phyloP scores from a whole-genome alignment of 306 rosid genomes.

The Pterocarpus santalinus region DNA sequence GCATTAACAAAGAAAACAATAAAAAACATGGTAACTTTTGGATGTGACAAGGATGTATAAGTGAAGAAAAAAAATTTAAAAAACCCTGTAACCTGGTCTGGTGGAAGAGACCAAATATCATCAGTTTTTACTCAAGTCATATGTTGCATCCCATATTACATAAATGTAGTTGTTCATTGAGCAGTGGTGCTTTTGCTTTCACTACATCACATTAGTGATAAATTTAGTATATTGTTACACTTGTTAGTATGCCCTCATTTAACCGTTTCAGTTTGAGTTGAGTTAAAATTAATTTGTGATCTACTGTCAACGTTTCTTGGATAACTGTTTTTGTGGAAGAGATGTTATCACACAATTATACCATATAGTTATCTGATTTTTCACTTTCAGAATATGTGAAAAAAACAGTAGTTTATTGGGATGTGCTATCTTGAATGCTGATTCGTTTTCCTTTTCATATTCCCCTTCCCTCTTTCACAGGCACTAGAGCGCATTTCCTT shows the following conservation, averaged over 20 bases:
- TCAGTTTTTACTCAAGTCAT: slow-evolving; percentile 29
- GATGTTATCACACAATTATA: neutral
- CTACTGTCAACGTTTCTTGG: slow-evolving; percentile 5
- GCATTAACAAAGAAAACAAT: neutral
- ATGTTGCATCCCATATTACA: neutral
- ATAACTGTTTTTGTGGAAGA: neutral
- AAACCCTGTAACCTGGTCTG: neutral
- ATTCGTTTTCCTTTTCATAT: slow-evolving; percentile 19
- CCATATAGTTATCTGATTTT: slow-evolving; percentile 25
- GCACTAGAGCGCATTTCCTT: slow-evolving; percentile 87
- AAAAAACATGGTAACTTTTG: slow-evolving; percentile 17
- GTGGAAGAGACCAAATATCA: neutral
- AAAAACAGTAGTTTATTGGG: slow-evolving; percentile 11
- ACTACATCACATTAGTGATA: slow-evolving; percentile 3
- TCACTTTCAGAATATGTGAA: neutral
- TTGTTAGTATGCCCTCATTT: neutral
- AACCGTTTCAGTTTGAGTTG: slow-evolving; percentile 24
- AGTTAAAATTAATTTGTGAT: slow-evolving; percentile 33
- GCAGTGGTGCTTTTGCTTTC: slow-evolving; percentile 24
- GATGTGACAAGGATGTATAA: neutral
- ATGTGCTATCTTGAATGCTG: slow-evolving; percentile 35
- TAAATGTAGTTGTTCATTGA: slow-evolving; percentile 15
- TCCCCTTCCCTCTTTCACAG: slow-evolving; percentile 52
- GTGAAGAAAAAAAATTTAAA: neutral
- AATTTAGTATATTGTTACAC: slow-evolving; percentile 26